phyloP scores from a whole-genome alignment of 805 yeast species.

The Metschnikowia koreensis region DNA sequence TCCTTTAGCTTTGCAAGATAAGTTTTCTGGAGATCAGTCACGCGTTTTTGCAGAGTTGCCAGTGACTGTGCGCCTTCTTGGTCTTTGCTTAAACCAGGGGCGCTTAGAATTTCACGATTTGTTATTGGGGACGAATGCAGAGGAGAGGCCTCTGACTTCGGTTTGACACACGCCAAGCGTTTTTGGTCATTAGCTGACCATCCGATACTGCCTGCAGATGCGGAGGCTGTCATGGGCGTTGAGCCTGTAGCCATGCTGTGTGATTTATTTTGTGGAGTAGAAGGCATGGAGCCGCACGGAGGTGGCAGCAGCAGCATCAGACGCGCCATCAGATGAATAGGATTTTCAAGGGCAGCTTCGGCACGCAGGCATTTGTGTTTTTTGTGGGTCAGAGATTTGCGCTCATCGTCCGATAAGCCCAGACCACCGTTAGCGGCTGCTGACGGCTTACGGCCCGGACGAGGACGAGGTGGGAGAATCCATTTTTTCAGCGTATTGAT shows the following conservation, averaged over 20 bases:
- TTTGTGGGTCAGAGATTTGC: constrained; percentile 2
- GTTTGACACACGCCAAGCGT: not conserved
- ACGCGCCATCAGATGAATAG: not conserved
- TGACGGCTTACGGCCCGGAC: constrained; percentile 54
- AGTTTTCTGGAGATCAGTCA: constrained; percentile 27
- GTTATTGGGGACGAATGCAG: not conserved
- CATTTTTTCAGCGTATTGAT: constrained; percentile 70
- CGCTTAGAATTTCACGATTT: not conserved
- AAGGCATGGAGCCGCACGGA: constrained; percentile 1
- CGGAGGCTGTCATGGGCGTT: not conserved
- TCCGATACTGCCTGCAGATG: not conserved
- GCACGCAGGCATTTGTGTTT: constrained; percentile 1
- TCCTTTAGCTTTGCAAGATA: constrained; percentile 41
- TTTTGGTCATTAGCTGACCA: not conserved
- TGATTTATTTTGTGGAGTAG: not conserved
- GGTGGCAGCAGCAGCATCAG: not conserved
- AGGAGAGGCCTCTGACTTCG: not conserved
- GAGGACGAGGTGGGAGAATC: constrained; percentile 84
- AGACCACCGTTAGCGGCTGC: constrained; percentile 1
- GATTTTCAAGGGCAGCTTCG: not conserved
- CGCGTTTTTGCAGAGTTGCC: constrained; percentile 13
- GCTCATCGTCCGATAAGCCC: constrained; percentile 2
- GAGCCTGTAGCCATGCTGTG: not conserved
- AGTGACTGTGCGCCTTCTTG: not conserved
- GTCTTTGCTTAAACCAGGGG: not conserved